Conservation (phyloP, 805 yeast species). For the Yamadazyma phyllophila region DNA sequence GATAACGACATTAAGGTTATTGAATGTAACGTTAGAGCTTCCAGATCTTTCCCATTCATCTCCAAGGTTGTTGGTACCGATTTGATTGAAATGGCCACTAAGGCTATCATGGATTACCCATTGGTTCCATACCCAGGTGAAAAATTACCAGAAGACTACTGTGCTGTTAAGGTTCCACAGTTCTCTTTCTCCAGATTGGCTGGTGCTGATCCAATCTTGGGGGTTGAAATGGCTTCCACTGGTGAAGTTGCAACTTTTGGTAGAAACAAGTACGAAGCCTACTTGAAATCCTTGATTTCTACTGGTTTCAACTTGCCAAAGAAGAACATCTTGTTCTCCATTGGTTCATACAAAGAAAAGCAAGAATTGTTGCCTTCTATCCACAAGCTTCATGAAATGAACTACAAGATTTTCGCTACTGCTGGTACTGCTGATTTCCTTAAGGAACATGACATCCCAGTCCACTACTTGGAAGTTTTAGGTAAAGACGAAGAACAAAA, state of each 20-base stretch:
- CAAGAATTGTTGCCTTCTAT: conserved; percentile 89
- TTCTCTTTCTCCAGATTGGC: conserved; percentile 97
- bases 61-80: conserved; percentile 94
- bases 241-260: conserved; percentile 99
- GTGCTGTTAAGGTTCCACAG: conserved; percentile 87
- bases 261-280: conserved; percentile 94
- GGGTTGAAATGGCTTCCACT: conserved; percentile 99
- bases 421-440: conserved; percentile 99
- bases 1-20: conserved; percentile 80
- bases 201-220: conserved; percentile 98
- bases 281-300: conserved; percentile 88
- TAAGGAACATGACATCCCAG: conserved; percentile 91
- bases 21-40: conserved; percentile 98
- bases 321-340: conserved; percentile 88
- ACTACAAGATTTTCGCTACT: conserved; percentile 91
- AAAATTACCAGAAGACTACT: conserved; percentile 87
- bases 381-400: conserved; percentile 73
- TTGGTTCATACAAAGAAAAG: conserved; percentile 97
- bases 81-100: conserved; percentile 92
- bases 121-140: conserved; percentile 87
- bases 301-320: conserved; percentile 95
- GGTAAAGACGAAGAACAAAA: conserved; percentile 73
- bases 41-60: conserved; percentile 98
- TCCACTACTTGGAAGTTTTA: conserved; percentile 89
- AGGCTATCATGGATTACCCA: conserved; percentile 82